phyloP scores from a whole-genome alignment of 2,329 filamentous ascomycete genomes.

The Chrysoporthe deuterocubensis region DNA sequence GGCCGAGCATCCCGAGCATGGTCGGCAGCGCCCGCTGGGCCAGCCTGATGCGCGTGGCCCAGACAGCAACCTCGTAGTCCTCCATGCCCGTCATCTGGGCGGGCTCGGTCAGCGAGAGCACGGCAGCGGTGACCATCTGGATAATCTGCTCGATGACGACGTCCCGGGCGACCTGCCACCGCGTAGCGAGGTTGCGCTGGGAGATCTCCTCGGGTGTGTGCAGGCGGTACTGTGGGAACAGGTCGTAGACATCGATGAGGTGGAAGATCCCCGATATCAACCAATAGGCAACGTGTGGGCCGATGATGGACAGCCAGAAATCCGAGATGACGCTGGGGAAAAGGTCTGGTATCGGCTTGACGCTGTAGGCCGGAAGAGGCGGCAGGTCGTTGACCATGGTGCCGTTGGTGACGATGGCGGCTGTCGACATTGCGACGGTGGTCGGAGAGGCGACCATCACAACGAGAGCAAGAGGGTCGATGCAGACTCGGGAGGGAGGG shows the following conservation, averaged over 20 bases:
- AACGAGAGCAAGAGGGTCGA: background rate
- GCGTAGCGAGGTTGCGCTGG: slow-evolving; percentile 83
- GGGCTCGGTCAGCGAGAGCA: slow-evolving; percentile 73
- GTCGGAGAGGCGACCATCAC: slow-evolving; percentile 48
- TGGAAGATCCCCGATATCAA: slow-evolving; percentile 83
- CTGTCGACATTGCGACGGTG: slow-evolving; percentile 44
- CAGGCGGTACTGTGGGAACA: slow-evolving; percentile 88
- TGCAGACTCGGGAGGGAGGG: background rate
- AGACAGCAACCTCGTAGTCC: slow-evolving; percentile 85
- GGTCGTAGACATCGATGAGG: slow-evolving; percentile 79
- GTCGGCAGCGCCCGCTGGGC: slow-evolving; percentile 78
- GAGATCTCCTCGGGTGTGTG: slow-evolving; percentile 92
- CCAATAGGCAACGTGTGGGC: slow-evolving; percentile 90
- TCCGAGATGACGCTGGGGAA: slow-evolving; percentile 76
- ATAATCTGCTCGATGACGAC: slow-evolving; percentile 91
- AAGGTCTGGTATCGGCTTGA: slow-evolving; percentile 71
- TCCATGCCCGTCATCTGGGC: slow-evolving; percentile 76
- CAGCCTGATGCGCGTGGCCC: slow-evolving; percentile 81
- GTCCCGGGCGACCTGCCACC: slow-evolving; percentile 86
- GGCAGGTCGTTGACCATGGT: slow-evolving; percentile 70
- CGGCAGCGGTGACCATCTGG: slow-evolving; percentile 73
- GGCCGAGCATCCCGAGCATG: slow-evolving; percentile 70
- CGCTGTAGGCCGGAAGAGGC: slow-evolving; percentile 81
- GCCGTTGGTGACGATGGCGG: slow-evolving; percentile 52
- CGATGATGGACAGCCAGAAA: slow-evolving; percentile 73